Evolutionary conservation across 257 asterid species (phyloP), one percentile per base, ranked within the genome.

Genomic region (Forsythia suspensa): DNA sequence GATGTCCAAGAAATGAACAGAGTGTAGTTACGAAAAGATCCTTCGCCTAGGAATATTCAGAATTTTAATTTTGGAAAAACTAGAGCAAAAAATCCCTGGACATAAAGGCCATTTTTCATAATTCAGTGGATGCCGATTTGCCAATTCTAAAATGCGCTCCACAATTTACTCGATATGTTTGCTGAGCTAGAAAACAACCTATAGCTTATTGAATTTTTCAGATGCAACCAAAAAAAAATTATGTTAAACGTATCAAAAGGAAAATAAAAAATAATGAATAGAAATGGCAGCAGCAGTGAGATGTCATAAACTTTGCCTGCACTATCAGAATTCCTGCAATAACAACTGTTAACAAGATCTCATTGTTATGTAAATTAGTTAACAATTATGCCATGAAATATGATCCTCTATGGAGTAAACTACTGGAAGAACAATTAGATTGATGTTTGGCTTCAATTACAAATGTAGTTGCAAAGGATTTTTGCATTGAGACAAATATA

Each of bases 311-410:
- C 83, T 75, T 71, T 44, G 43, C 85, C 84, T 59, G 87, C 88
- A 77, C 67, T 72, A 72, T 46, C 51, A n/a, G 71, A 71, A 41
- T 70, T 78, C 90, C 91, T 89, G 94, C 90, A 85, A 75, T 65
- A 81, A 63, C 74, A 83, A 81, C 82, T 78, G 84, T 75, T 61
- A 29, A 80, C 72, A 78, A 76, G 74, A 77, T 70, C 84, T 84
- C 83, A 78, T 77, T 84, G 79, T 72, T 76, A 76, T 55, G 82
- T 43, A 37, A 65, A 88, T 87, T 76, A 84, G 90, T 82, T 37
- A 76, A 72, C 38, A 78, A 48, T 71, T 72, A 71, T 52, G 46
- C 77, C 66, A 77, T 36, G 18, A 16, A 63, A 43, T 44, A 67
- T 70, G 51, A 70, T 76, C 46, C 71, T 70, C 43, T 16, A 74